phyloP scores from a whole-genome alignment of 2,329 filamentous ascomycete genomes.

The Fusarium tricinctum region DNA sequence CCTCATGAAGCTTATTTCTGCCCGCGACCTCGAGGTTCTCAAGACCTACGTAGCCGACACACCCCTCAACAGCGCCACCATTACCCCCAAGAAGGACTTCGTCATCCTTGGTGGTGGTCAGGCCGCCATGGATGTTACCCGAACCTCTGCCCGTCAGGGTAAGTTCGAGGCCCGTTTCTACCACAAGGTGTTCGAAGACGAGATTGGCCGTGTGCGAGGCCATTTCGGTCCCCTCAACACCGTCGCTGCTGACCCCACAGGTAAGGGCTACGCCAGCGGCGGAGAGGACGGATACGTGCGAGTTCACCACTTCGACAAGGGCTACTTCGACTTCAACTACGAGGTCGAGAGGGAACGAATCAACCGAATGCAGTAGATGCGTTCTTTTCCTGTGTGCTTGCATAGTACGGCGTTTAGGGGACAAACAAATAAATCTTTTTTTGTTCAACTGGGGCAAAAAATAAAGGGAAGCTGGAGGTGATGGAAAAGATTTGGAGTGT shows the following conservation, averaged over 20 bases:
- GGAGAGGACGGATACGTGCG: constrained; percentile 99
- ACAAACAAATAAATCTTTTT: constrained; percentile 50
- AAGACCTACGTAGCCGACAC: constrained; percentile 96
- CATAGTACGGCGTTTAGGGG: constrained; percentile 59
- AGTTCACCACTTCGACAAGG: constrained; percentile 98
- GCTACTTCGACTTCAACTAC: constrained; percentile 98
- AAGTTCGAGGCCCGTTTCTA: constrained; percentile 99
- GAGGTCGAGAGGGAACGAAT: constrained; percentile 92
- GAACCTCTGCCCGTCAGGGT: constrained; percentile 91
- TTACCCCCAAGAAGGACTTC: constrained; percentile 96
- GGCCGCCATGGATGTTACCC: constrained; percentile 98
- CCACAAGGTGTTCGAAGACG: constrained; percentile 99
- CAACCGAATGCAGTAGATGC: constrained; percentile 60
- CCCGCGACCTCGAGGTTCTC: constrained; percentile 87
- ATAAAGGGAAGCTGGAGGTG: constrained; percentile 39
- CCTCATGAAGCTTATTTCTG: constrained; percentile 76
- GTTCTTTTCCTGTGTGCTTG: constrained; percentile 58
- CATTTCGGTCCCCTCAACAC: constrained; percentile 99
- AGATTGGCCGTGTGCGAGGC: constrained; percentile 95
- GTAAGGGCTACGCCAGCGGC: constrained; percentile 92
- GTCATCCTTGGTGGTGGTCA: constrained; percentile 98
- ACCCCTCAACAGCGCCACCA: constrained; percentile 93
- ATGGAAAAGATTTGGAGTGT: constrained; percentile 34
- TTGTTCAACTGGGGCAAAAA: constrained; percentile 52
- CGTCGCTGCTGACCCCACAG: constrained; percentile 91